These are phyloP conservation scores for Mycena kentingensis DNA, from an alignment of 768 basidiomycete species.

Conservation along the genomic window DNA sequence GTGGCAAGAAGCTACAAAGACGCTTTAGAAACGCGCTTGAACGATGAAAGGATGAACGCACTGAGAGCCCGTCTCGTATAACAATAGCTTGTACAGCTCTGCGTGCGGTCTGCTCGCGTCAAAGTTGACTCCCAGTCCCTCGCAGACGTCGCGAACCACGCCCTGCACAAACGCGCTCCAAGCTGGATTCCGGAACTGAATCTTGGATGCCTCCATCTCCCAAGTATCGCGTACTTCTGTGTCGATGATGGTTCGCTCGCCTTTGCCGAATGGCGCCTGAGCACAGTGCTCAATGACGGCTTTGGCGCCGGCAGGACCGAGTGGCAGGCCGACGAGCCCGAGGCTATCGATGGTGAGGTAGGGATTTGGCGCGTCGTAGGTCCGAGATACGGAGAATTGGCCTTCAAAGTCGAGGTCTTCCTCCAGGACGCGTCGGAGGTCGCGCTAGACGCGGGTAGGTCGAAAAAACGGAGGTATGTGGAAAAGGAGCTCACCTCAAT, in stretches of 20 bases:
- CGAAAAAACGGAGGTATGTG: too few relatives aligned
- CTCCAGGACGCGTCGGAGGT: too few relatives aligned
- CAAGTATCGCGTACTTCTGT: conserved; percentile 50
- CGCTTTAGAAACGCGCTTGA: neutral
- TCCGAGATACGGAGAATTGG: neutral
- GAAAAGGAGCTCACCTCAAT: too few relatives aligned
- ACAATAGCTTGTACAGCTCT: conserved; percentile 39
- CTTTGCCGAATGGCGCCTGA: conserved; percentile 50
- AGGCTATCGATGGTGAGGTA: conserved; percentile 4
- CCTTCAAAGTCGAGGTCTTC: conserved; percentile 8
- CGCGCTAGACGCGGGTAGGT: too few relatives aligned
- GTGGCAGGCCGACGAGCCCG: conserved; percentile 1
- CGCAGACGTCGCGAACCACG: conserved; percentile 12
- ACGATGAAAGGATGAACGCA: conserved; percentile 25
- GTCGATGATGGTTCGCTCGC: conserved; percentile 44
- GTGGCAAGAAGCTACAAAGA: conserved; percentile 32
- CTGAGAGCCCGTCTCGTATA: conserved; percentile 43
- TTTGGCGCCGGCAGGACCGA: neutral
- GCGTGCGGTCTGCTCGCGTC: conserved; percentile 1
- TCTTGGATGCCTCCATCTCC: conserved; percentile 46
- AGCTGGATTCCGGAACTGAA: conserved; percentile 43
- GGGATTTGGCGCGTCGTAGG: conserved; percentile 8
- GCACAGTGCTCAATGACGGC: conserved; percentile 29
- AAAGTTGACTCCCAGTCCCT: conserved; percentile 9
- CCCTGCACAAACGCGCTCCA: conserved; percentile 40